Base-by-base conservation (phyloP, 2,329 filamentous ascomycete genomes). In the Arthroderma sp. region DNA sequence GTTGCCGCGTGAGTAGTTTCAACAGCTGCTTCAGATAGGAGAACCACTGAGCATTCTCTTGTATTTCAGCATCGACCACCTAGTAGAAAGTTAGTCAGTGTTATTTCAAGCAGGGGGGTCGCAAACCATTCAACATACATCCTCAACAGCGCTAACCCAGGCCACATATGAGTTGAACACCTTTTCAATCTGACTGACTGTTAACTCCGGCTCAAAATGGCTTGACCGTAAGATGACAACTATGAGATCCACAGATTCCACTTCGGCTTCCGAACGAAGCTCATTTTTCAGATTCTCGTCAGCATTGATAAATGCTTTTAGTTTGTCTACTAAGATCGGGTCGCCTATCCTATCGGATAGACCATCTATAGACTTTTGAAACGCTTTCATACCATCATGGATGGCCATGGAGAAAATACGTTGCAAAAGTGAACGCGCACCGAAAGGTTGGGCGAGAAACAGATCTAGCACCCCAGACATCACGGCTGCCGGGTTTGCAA, bases 401-500 rank as follows among this genome's bases (percentile, higher is more conserved):
- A 98, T 73, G 0, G 89, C 89, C 61, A 94, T 75, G 0, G 86
- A 86, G 59, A 98, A 95, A 49, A 98, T 95, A 22, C 89, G 78
- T 64, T 98, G 91, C 65, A 98, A 77, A 7, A 98, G 70, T 7
- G 88, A 95, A 43, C 87, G 78, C 1, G 88, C 75, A 15, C 89
- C 89, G 50, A 96, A 94, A 0, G 91, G 91, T 55, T 96, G 91
- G 5, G 91, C 89, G 48, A 96, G 74, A 69, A 98, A 98, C 38
- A 98, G 75, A 61, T 98, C 91, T 22, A 98, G 73, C 38, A 96
- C 81, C 15, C 83, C 83, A n/a, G 83, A 85, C 89, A 98, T 96
- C 52, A 98, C 91, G 4, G 87, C 86, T 1, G 89, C 89, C 2
- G 91, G 91, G 55, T 98, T 98, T 22, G 91, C 87, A 54, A 96